Base-by-base conservation (phyloP, 2,329 filamentous ascomycete genomes). In the Elsinoe fawcettii region DNA sequence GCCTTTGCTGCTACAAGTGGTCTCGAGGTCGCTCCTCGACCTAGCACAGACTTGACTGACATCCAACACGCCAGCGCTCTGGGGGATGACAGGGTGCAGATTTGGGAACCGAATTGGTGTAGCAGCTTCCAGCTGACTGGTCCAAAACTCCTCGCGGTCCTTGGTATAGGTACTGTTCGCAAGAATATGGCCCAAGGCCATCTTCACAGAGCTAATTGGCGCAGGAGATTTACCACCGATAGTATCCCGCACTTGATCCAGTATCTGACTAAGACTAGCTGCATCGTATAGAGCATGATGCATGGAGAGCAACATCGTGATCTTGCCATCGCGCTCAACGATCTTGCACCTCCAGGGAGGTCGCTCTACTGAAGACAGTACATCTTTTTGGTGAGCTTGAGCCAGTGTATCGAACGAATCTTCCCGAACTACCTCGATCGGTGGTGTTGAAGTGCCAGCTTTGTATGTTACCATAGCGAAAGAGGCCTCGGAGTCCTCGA, bases 271-370 rank as follows among this genome's bases (percentile, higher is more conserved):
- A 9, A 96, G 73, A 7, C 89, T 90, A 39, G 82, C 77, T 0
- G 90, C 91, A 72, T 96, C 91, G 63, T 95, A 96, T 0, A 96
- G 74, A 0, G 88, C 87, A 71, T 96, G 91, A 61, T 95, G 86
- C 2, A 90, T 76, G 8, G 76, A 80, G 18, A 85, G 65, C 44
- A 78, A 71, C 39, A 82, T 66, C 4, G 66, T 63, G 3, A 47
- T 43, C 0, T 57, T 41, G 0, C 60, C 51, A 0, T 65, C 56
- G 0, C 60, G 44, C 2, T 74, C 62, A 0, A 77, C 66, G 1
- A 90, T 49, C 0, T 73, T 71, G 18, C 88, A 69, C 11, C 73
- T 73, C 89, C 89, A 95, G 0, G 82, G 80, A 0, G 83, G 83
- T 0, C 67, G 60, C 41, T 82, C 73, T 2, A 87, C 66, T 8